A percentile compares a stretch with the other conserved stretches of the same genome.
Evolutionary conservation across 139 green algal species (phyloP).

Genomic region (Volvox africanus): DNA sequence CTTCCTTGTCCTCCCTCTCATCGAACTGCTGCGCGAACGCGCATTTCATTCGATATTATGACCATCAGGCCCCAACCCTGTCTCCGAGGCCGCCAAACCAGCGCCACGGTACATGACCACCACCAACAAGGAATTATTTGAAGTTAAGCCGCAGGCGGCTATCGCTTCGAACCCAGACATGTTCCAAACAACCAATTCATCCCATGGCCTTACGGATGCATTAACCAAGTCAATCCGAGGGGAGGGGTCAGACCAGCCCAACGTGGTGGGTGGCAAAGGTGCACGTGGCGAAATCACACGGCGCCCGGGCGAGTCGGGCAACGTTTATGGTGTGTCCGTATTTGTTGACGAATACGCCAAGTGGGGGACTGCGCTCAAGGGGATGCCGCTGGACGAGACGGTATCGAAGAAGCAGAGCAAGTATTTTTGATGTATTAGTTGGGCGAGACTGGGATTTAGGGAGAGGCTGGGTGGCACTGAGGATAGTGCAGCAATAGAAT

Average conservation of each 20-base stretch:
- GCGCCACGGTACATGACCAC: neutral
- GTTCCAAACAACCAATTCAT: neutral
- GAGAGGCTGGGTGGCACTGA: too few relatives aligned
- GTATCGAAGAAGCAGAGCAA: slow-evolving; percentile 35
- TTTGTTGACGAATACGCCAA: slow-evolving; percentile 58
- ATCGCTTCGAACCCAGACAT: neutral
- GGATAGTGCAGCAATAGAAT: too few relatives aligned
- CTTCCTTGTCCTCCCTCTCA: too few relatives aligned
- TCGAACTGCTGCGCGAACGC: too few relatives aligned
- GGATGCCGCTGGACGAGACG: slow-evolving; percentile 44
- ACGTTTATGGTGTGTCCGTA: slow-evolving; percentile 52
- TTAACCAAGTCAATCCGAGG: slow-evolving; percentile 30
- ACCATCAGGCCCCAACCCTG: slow-evolving; percentile 22
- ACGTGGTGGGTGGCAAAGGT: slow-evolving; percentile 26
- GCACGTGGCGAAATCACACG: slow-evolving; percentile 50
- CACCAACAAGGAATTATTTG: slow-evolving; percentile 40
- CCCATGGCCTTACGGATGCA: neutral
- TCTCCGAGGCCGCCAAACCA: slow-evolving; percentile 21
- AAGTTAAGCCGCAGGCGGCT: slow-evolving; percentile 9
- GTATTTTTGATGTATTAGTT: slow-evolving; percentile 28
- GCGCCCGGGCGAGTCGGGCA: slow-evolving; percentile 48
- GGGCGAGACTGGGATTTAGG: too few relatives aligned
- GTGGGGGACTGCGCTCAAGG: slow-evolving; percentile 50
- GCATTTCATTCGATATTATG: too few relatives aligned
- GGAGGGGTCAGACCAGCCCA: neutral